Evolutionary conservation across 2,329 filamentous ascomycete genomes (phyloP).

Genomic region (Epichloe scottii): DNA sequence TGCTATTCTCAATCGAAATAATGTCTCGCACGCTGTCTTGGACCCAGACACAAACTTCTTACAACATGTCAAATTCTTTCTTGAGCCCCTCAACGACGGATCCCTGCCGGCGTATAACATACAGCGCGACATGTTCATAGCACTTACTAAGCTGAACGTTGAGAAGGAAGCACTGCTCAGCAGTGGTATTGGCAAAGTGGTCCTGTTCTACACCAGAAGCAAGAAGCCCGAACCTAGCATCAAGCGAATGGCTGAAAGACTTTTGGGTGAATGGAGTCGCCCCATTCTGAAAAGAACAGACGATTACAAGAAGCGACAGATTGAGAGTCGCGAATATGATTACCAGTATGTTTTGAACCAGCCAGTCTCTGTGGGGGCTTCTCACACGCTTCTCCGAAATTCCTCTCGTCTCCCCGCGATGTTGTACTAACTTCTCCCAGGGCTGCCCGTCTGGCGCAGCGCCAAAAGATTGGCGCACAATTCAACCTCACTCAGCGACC

Average conservation of each 20-base stretch:
- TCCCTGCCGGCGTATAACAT: slow-evolving; percentile 94
- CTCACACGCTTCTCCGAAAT: neutral
- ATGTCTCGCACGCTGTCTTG: slow-evolving; percentile 69
- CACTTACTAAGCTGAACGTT: slow-evolving; percentile 69
- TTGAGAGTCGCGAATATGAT: slow-evolving; percentile 52
- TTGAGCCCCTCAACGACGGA: slow-evolving; percentile 89
- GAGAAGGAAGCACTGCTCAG: slow-evolving; percentile 83
- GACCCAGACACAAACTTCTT: slow-evolving; percentile 93
- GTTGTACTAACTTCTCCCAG: slow-evolving; percentile 19
- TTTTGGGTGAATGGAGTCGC: slow-evolving; percentile 92
- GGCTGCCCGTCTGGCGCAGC: slow-evolving; percentile 40
- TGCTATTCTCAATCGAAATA: slow-evolving; percentile 77
- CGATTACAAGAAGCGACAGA: slow-evolving; percentile 77
- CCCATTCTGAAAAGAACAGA: slow-evolving; percentile 89
- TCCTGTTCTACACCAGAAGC: slow-evolving; percentile 93
- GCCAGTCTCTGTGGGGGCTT: neutral
- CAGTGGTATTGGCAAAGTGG: slow-evolving; percentile 89
- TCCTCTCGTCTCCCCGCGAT: neutral
- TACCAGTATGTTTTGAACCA: slow-evolving; percentile 33
- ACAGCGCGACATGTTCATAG: slow-evolving; percentile 82
- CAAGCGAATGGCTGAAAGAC: slow-evolving; percentile 83
- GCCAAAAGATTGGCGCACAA: slow-evolving; percentile 33
- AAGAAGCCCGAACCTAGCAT: slow-evolving; percentile 79
- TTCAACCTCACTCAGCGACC: slow-evolving; percentile 39
- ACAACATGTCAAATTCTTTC: slow-evolving; percentile 90